Percentiles rank a stretch among this genome's conserved stretches.
Evolutionary conservation across 1,139 yeast genomes (phyloP).

Genomic region (Pneumocystis jirovecii): DNA sequence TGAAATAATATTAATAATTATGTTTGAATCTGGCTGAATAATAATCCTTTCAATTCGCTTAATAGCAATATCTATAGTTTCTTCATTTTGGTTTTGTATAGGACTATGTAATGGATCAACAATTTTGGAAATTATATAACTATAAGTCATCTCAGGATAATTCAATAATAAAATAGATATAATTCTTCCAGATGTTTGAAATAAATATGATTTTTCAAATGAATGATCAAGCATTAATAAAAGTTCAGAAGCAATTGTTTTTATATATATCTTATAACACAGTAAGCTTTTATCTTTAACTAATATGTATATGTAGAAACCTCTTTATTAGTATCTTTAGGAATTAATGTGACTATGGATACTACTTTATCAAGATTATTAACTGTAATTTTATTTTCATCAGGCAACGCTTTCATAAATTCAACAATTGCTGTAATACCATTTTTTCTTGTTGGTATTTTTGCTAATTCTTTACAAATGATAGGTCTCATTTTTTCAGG

Average conservation of each 20-base stretch:
- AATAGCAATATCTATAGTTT: constrained; percentile 1
- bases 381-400: neutral
- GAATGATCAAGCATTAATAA: neutral
- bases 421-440: neutral
- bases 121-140: neutral
- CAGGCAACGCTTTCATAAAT: neutral
- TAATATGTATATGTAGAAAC: neutral
- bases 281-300: neutral
- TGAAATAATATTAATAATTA: constrained; percentile 21
- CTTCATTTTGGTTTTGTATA: neutral
- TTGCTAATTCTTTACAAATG: neutral
- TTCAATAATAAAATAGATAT: neutral
- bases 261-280: neutral
- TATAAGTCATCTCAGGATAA: neutral
- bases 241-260: neutral
- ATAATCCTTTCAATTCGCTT: constrained; percentile 6
- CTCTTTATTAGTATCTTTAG: neutral
- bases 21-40: constrained; percentile 12
- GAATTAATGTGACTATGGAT: neutral
- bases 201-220: neutral
- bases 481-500: neutral
- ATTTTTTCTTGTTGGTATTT: neutral
- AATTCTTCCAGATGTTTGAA: neutral
- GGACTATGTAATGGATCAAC: neutral
- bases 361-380: neutral